Evolutionary conservation across 176 grass and related monocot genomes (phyloP).

Genomic region (Oryza rufipogon): DNA sequence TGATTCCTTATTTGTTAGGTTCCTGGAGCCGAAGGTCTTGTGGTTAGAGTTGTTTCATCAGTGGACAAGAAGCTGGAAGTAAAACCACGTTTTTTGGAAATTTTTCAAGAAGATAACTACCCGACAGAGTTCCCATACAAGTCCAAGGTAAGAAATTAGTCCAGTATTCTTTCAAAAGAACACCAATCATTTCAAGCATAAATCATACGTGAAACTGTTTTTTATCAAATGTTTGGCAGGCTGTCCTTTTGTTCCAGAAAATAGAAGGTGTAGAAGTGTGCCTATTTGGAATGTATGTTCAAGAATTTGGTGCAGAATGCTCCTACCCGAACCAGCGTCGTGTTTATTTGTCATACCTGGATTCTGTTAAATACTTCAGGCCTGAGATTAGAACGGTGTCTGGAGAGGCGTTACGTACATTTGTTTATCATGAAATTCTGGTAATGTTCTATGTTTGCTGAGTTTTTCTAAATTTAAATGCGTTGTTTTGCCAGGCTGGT

Average conservation of each 20-base stretch:
- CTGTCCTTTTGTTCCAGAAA: slow-evolving; percentile 97
- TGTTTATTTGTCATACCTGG: slow-evolving; percentile 99
- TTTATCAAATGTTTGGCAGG: slow-evolving; percentile 63
- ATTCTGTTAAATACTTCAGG: slow-evolving; percentile 99
- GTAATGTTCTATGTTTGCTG: slow-evolving; percentile 47
- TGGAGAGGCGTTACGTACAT: slow-evolving; percentile 90
- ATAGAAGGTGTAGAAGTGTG: slow-evolving; percentile 99
- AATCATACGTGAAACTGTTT: slow-evolving; percentile 22
- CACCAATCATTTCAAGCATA: slow-evolving; percentile 27
- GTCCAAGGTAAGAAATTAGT: slow-evolving; percentile 74
- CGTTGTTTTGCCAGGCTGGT: slow-evolving; percentile 13
- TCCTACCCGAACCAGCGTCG: slow-evolving; percentile 82
- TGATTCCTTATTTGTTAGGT: slow-evolving; percentile 58
- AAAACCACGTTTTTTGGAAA: slow-evolving; percentile 96
- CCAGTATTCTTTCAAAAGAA: neutral
- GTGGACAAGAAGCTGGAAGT: slow-evolving; percentile 99
- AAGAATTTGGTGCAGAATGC: slow-evolving; percentile 98
- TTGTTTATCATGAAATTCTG: slow-evolving; percentile 99
- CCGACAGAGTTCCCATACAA: slow-evolving; percentile 96
- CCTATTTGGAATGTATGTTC: slow-evolving; percentile 99
- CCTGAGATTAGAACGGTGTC: slow-evolving; percentile 81
- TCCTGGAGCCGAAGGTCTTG: slow-evolving; percentile 93
- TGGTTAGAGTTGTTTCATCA: slow-evolving; percentile 98
- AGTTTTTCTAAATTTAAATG: slow-evolving; percentile 33
- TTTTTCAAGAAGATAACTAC: slow-evolving; percentile 98